Base-by-base conservation (phyloP, 208 protist species). In the Wallacemonas collosoma region DNA sequence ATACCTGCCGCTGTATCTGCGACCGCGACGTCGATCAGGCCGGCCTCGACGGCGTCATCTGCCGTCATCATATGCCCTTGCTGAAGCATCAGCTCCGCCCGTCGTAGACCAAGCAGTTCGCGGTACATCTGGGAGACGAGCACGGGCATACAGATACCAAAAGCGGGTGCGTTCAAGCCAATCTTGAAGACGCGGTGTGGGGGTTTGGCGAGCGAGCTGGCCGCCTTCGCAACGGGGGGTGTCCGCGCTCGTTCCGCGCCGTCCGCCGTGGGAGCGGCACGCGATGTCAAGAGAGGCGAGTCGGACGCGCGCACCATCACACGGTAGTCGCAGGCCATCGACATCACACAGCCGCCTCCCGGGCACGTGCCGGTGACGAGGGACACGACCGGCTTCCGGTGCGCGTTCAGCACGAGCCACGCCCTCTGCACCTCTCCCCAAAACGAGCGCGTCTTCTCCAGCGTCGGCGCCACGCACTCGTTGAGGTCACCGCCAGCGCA, bases 1-100 rank as follows among this genome's bases (percentile, higher is more conserved):
- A 81, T 66, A 9, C 70, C 80, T 11, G 75, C 75, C 44, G 78
- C 82, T n/a, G 47, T 73, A 9, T 44, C 71, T 17, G 77, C 75
- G 12, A 82, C 78, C 3, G 68, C 75, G 35, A 79, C 74, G 72
- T 91, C 86, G 4, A 88, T 76, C 50, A 88, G 76, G 3, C 86
- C 86, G 40, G 69, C 58, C 1, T 12, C 40, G 36, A 66, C 55
- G 2, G 86, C 86, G 12, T 80, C 76, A 11, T 77, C 65, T 0
- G 80, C 73, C 41, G 68, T 66, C 39, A 83, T 26, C 45, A 85
- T 62, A 40, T 50, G 41, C 14, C 82, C 82, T 39, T 72, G 68
- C 62, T 78, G 72, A 36, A 91, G 71, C 47, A 86, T 56, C 45
- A 2, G 14, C 39, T 91, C 82, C 17, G 79, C 77, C 26, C 26